Percentiles rank a stretch among this genome's conserved stretches.
Conservation (phyloP, 1,284 basidiomycete genomes). For the Cronartium ribicola region DNA sequence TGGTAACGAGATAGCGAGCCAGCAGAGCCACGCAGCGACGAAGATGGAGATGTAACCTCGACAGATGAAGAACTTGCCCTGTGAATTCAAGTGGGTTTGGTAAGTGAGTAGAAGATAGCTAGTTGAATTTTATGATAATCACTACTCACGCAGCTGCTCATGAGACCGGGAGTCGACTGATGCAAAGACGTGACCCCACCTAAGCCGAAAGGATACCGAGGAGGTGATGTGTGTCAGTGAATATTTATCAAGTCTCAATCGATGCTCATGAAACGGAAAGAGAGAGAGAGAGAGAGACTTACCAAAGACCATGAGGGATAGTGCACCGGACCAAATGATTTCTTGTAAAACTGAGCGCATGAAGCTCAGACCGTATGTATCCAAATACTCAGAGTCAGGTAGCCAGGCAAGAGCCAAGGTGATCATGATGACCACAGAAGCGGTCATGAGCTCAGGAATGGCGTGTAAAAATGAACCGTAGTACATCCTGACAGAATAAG, state of each 20-base stretch:
- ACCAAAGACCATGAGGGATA: constrained; percentile 10
- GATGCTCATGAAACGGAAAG: no score
- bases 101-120: background rate
- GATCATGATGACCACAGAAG: constrained; percentile 15
- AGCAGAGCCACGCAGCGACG: constrained; percentile 15
- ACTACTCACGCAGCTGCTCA: constrained; percentile 29
- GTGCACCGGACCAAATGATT: constrained; percentile 15
- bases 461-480: constrained; percentile 16
- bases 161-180: constrained; percentile 33
- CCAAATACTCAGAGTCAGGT: constrained; percentile 18
- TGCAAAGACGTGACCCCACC: constrained; percentile 21
- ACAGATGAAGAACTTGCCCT: constrained; percentile 35
- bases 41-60: constrained; percentile 39
- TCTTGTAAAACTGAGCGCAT: constrained; percentile 24
- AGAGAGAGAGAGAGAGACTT: background rate
- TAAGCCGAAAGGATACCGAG: background rate
- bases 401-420: constrained; percentile 26
- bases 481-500: constrained; percentile 39
- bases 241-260: no score
- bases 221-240: no score
- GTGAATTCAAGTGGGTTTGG: background rate
- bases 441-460: constrained; percentile 20
- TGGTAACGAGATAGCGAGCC: constrained; percentile 16
- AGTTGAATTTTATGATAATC: background rate
- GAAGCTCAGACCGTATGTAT: constrained; percentile 10